phyloP scores from a whole-genome alignment of 208 protist genomes.

The Vickermania ingenoplastis region DNA sequence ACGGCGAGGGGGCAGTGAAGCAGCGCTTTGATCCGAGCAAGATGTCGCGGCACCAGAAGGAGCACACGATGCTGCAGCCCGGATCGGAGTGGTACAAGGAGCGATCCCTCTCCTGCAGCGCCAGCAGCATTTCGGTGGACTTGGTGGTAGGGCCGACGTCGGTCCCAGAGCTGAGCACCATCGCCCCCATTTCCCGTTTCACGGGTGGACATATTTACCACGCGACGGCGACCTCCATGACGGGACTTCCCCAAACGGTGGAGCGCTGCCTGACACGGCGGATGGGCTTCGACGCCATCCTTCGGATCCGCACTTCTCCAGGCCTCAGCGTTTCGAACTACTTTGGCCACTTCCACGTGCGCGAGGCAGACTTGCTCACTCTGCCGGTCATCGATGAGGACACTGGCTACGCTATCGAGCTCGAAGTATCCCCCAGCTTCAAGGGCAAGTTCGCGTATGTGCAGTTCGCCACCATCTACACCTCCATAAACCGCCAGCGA shows the following conservation, averaged over 20 bases:
- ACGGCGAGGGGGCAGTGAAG: conserved; percentile 80
- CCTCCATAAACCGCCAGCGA: conserved; percentile 56
- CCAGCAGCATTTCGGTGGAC: conserved; percentile 90
- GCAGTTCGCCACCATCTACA: conserved; percentile 78
- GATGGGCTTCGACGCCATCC: conserved; percentile 92
- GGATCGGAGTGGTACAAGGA: conserved; percentile 95
- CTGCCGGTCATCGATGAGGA: conserved; percentile 90
- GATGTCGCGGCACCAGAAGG: conserved; percentile 66
- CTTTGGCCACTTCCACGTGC: conserved; percentile 96
- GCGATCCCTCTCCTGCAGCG: conserved; percentile 85
- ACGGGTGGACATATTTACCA: conserved; percentile 71
- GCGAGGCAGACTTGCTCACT: conserved; percentile 91
- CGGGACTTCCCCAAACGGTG: conserved; percentile 55
- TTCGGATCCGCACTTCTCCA: conserved; percentile 90
- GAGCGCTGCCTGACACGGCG: conserved; percentile 74
- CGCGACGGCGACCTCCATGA: conserved; percentile 37
- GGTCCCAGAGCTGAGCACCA: conserved; percentile 88
- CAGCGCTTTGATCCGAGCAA: conserved; percentile 76
- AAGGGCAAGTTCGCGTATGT: conserved; percentile 67
- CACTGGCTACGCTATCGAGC: conserved; percentile 78
- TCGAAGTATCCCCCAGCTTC: conserved; percentile 47
- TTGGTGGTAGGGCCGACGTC: conserved; percentile 62
- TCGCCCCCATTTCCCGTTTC: conserved; percentile 74
- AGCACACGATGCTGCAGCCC: conserved; percentile 82
- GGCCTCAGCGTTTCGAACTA: conserved; percentile 81